Evolutionary conservation across 75 land plant genomes (phyloP), one percentile per base, ranked within the genome.

Genomic region (Selaginella moellendorffii): DNA sequence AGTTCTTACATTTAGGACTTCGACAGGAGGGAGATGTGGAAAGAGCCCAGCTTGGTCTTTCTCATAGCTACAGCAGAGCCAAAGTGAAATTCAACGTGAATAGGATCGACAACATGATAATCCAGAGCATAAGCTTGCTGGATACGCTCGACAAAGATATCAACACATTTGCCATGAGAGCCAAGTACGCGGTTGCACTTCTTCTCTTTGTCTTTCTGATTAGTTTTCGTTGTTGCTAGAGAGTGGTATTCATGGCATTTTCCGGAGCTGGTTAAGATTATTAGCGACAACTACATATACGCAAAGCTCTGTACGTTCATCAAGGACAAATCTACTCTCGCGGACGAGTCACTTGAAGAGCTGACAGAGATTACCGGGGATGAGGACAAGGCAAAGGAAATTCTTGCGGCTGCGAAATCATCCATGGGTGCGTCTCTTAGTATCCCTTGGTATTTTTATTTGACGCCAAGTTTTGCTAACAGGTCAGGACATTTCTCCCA

Each of bases 171-270:
- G 76, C 83, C 31, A 95, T 89, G 99, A 80, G 97, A 71, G 84
- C 86, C 60, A 86, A 95, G 98, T 93, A 31, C n/a, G 66, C 18
- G 25, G 0, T 53, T 14, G 1, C 25, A 21, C 9, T 5, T 56
- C 9, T 19, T 14, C 9, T 26, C 2, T 26, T 1, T 5, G 21
- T 18, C 23, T 2, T 27, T 19, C 30, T 28, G 9, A 9, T 12
- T n/a, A n/a, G 2, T 27, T n/a, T 36, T 21, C 27, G 21, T 29
- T 28, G 12, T 61, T 31, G 27, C 54, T 79, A 93, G 99, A 63
- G 91, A 89, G 66, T 95, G 96, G 97, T 95, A 95, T 73, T 81
- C 85, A 0, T 90, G 96, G 99, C 97, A 89, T 76, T 89, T 89
- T 65, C 99, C 99, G 2, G 99, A 95, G 69, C 67, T 95, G 56